Conservation (phyloP, 306 rosid genomes). For the Pterocarpus santalinus region DNA sequence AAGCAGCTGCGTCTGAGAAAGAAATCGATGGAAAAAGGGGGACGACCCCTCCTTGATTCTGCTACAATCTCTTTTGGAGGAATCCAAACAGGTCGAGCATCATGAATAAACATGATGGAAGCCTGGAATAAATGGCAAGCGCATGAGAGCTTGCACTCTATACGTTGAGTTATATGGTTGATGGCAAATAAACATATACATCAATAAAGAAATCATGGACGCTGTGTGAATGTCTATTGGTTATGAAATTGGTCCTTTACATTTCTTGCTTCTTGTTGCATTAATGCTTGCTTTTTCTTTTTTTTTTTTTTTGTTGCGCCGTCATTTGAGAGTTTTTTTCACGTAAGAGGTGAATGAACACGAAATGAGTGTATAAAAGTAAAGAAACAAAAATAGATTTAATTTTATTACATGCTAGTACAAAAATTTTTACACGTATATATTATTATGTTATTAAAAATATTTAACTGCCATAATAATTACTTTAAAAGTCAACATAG, state of each 20-base stretch:
- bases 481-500: too few relatives aligned
- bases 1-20: slow-evolving; percentile 29
- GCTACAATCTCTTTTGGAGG: background rate
- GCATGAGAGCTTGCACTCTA: background rate
- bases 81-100: background rate
- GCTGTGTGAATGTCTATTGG: background rate
- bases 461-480: too few relatives aligned
- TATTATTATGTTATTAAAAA: too few relatives aligned
- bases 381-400: too few relatives aligned
- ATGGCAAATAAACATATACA: background rate
- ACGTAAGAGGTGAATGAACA: too few relatives aligned
- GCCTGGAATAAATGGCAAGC: background rate
- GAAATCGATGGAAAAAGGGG: slow-evolving; percentile 30
- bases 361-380: too few relatives aligned
- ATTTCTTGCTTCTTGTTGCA: background rate
- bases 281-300: background rate
- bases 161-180: background rate
- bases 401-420: too few relatives aligned
- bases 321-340: too few relatives aligned
- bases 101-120: background rate
- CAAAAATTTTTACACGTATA: too few relatives aligned
- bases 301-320: too few relatives aligned
- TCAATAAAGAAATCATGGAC: background rate
- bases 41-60: slow-evolving; percentile 8
- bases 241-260: background rate